Evolutionary conservation across 2,329 filamentous ascomycete genomes (phyloP).

Genomic region (Claviceps africana): DNA sequence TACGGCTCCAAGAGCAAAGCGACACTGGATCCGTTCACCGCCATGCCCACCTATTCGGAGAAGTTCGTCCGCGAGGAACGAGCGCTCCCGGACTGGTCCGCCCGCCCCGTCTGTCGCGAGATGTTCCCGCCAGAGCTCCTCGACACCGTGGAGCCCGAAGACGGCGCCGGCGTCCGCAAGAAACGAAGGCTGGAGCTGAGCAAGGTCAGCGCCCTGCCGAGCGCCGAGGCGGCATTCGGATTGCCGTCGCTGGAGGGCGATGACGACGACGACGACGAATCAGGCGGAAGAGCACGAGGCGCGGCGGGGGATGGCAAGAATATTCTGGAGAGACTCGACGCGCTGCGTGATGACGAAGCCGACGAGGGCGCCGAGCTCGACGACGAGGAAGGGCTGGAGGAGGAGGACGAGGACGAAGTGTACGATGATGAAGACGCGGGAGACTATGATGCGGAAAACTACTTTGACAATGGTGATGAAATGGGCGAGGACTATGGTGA

Average conservation of each 20-base stretch:
- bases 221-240: conserved; percentile 37
- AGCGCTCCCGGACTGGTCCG: conserved; percentile 38
- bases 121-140: conserved; percentile 44
- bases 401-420: conserved; percentile 34
- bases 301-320: conserved; percentile 19
- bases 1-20: conserved; percentile 42
- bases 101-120: conserved; percentile 34
- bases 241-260: conserved; percentile 16
- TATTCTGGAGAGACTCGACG: conserved; percentile 30
- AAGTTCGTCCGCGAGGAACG: conserved; percentile 37
- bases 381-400: conserved; percentile 33
- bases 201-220: conserved; percentile 32
- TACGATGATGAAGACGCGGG: conserved; percentile 46
- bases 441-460: conserved; percentile 47
- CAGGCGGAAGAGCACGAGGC: conserved; percentile 9
- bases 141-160: conserved; percentile 35
- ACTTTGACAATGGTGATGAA: conserved; percentile 45
- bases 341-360: conserved; percentile 34
- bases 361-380: conserved; percentile 35
- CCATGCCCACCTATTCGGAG: conserved; percentile 44
- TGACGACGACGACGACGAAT: conserved; percentile 18
- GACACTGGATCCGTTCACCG: conserved; percentile 42
- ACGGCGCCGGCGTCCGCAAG: conserved; percentile 22
- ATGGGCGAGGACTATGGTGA: conserved; percentile 37
- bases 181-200: conserved; percentile 33